These are phyloP conservation scores for Paraphaeosphaeria sporulosa DNA, from an alignment of 2,329 filamentous ascomycete genomes.

Conservation along the genomic window DNA sequence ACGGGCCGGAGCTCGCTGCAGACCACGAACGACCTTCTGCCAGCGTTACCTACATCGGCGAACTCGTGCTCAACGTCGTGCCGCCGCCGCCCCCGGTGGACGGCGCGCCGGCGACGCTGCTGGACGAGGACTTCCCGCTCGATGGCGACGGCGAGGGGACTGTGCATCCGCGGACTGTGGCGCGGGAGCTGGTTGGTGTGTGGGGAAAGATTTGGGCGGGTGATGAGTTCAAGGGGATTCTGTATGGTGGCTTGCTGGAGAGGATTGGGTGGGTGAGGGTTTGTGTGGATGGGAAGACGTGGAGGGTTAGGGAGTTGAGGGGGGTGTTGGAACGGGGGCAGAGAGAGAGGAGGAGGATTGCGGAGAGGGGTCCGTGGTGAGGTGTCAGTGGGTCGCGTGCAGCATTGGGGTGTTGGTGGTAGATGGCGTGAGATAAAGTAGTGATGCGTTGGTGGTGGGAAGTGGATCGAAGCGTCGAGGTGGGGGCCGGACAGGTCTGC, in stretches of 20 bases:
- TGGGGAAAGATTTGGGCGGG: constrained; percentile 45
- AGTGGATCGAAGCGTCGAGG: too few relatives aligned
- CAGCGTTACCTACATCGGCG: constrained; percentile 33
- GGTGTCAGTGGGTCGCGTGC: too few relatives aligned
- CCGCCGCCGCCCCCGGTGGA: constrained; percentile 18
- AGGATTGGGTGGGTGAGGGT: constrained; percentile 39
- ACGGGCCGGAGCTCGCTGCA: constrained; percentile 30
- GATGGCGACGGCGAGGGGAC: constrained; percentile 28
- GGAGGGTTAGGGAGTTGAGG: constrained; percentile 36
- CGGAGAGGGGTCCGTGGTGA: constrained; percentile 33
- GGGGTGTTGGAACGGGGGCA: constrained; percentile 44
- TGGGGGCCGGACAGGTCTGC: too few relatives aligned
- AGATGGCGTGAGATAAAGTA: too few relatives aligned
- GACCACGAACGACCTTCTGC: constrained; percentile 7
- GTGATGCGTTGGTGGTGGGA: too few relatives aligned
- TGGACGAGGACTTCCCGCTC: constrained; percentile 29
- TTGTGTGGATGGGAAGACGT: constrained; percentile 39
- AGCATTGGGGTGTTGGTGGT: too few relatives aligned
- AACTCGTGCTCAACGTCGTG: constrained; percentile 43
- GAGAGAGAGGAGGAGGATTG: constrained; percentile 38
- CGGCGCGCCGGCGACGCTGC: constrained; percentile 20
- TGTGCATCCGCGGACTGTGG: constrained; percentile 38
- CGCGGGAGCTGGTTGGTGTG: constrained; percentile 38
- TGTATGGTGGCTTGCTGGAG: constrained; percentile 38
- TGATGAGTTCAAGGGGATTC: constrained; percentile 33